Evolutionary conservation across 352 stramenopile genomes (phyloP), one percentile per base, ranked within the genome.

Genomic region (Pythium diclinum): DNA sequence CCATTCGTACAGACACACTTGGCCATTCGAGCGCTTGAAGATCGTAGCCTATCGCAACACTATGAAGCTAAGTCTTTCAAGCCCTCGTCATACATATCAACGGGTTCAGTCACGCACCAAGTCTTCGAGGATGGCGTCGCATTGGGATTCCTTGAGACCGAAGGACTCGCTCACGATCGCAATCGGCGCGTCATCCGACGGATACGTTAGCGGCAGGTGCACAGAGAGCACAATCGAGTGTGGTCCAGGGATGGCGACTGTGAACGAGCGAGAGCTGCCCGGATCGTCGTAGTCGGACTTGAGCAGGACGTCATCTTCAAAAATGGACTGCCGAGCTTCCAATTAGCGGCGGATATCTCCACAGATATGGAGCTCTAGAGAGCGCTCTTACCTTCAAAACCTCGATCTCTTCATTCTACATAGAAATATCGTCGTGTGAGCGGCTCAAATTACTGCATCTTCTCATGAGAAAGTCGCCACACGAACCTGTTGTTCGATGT

Each of bases 1-100:
- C 87, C 87, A 95, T 66, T 95, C 84, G 61, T 95, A 95, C 0
- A 95, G 74, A 72, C 87, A 95, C 40, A 91, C 84, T 65, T 93
- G 84, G 10, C 83, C 81, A n/a, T 69, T 83, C 21, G 83, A 87
- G 16, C 83, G 79, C 56, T 88, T 67, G 57, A 87, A 92, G 25
- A 92, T 88, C 30, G 62, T 60, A n/a, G 74, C 44, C 85, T n/a
- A n/a, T n/a, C n/a, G n/a, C n/a, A n/a, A n/a, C n/a, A n/a, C n/a
- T n/a, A n/a, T n/a, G n/a, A n/a, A n/a, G n/a, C n/a, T n/a, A n/a
- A n/a, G n/a, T n/a, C n/a, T n/a, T n/a, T n/a, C n/a, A n/a, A n/a
- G n/a, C n/a, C n/a, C n/a, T n/a, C n/a, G n/a, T n/a, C n/a, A n/a
- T n/a, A n/a, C n/a, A n/a, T n/a, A n/a, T n/a, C n/a, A n/a, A n/a